Conservation (phyloP, 2,329 filamentous ascomycete species). For the Rhinocladiella mackenziei region DNA sequence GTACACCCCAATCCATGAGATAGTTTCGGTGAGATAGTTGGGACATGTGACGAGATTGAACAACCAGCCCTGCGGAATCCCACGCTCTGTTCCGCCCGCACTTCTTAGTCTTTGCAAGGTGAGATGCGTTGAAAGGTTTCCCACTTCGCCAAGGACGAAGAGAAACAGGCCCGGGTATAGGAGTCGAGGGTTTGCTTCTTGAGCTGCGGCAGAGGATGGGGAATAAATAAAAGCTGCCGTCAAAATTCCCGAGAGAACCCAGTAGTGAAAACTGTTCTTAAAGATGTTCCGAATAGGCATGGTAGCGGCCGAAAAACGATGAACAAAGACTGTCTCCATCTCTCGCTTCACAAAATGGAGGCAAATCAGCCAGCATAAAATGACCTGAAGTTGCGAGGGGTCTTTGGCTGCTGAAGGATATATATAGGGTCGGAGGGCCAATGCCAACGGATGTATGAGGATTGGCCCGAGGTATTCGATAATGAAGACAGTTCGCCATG, state of each 20-base stretch:
- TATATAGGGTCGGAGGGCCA: conserved; percentile 66
- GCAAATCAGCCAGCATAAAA: conserved; percentile 69
- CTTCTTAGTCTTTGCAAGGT: conserved; percentile 74
- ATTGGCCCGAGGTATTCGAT: conserved; percentile 93
- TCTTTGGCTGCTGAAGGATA: conserved; percentile 54
- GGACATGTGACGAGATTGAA: conserved; percentile 88
- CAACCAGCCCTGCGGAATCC: conserved; percentile 80
- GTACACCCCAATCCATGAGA: conserved; percentile 81
- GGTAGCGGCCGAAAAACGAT: conserved; percentile 90
- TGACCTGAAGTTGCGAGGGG: conserved; percentile 64
- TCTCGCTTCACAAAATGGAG: conserved; percentile 94
- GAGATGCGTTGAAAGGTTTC: conserved; percentile 75
- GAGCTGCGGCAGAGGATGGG: conserved; percentile 64
- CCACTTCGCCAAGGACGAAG: conserved; percentile 72
- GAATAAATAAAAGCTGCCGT: conserved; percentile 82
- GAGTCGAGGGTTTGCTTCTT: conserved; percentile 47
- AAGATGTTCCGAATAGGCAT: conserved; percentile 91
- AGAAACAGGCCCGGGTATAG: conserved; percentile 67
- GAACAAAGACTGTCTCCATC: conserved; percentile 86
- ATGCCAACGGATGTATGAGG: conserved; percentile 75
- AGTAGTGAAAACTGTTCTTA: conserved; percentile 95
- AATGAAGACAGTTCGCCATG: conserved; percentile 89
- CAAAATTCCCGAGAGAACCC: conserved; percentile 74
- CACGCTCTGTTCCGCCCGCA: conserved; percentile 75
- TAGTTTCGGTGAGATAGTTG: conserved; percentile 91